Evolutionary conservation across 768 basidiomycete genomes (phyloP).

Genomic region (Auriculariales sp.): DNA sequence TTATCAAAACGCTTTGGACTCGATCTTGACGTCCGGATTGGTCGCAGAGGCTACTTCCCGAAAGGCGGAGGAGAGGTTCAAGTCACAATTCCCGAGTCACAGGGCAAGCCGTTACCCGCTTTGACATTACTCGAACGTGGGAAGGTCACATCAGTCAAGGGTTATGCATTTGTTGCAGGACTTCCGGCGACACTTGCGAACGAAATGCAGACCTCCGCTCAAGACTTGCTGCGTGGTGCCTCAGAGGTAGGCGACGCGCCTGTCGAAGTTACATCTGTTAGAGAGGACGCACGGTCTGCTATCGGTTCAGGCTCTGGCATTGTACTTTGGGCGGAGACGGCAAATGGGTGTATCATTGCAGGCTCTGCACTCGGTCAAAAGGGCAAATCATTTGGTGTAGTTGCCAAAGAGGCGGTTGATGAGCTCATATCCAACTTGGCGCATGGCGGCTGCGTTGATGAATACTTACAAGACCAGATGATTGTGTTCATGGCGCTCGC

Average conservation of each 20-base stretch:
- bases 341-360: constrained; percentile 48
- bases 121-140: constrained; percentile 46
- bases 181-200: constrained; percentile 41
- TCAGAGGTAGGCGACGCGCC: constrained; percentile 10
- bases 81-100: constrained; percentile 21
- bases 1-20: constrained; percentile 40
- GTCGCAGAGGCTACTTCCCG: constrained; percentile 55
- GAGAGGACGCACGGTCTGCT: constrained; percentile 13
- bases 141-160: constrained; percentile 31
- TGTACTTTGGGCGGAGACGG: constrained; percentile 61
- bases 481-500: constrained; percentile 67
- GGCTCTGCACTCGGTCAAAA: constrained; percentile 53
- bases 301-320: constrained; percentile 60
- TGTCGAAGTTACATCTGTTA: constrained; percentile 16
- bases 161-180: constrained; percentile 51
- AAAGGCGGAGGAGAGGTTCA: constrained; percentile 54
- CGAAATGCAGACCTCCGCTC: constrained; percentile 43
- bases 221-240: constrained; percentile 22
- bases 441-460: constrained; percentile 63
- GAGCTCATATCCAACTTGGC: constrained; percentile 42
- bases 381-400: constrained; percentile 25
- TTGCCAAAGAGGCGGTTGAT: constrained; percentile 54
- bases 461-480: constrained; percentile 58
- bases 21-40: constrained; percentile 28
- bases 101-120: constrained; percentile 24